Conservation (phyloP, 257 asterid genomes). For the Nicotiana undulata region DNA sequence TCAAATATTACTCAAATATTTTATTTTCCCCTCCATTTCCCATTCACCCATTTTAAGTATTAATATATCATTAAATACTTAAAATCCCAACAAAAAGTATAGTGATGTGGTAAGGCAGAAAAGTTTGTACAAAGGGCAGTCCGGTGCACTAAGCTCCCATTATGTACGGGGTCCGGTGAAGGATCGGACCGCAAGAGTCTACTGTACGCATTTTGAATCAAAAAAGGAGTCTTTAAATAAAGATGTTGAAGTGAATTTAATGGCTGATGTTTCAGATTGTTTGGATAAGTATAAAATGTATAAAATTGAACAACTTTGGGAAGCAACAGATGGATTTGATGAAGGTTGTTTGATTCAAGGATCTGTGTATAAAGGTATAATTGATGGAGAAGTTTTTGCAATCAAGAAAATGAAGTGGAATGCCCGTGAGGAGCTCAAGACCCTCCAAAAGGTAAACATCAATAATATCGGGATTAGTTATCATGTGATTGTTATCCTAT, state of each 20-base stretch:
- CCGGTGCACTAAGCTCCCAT: no score
- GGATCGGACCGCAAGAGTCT: no score
- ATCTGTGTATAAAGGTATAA: conserved; percentile 69
- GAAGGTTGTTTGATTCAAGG: conserved; percentile 60
- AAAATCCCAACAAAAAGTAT: no score
- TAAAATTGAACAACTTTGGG: conserved; percentile 54
- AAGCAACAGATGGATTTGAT: conserved; percentile 71
- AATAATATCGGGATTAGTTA: no score
- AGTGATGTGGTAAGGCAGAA: conserved; percentile 37
- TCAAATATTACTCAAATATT: no score
- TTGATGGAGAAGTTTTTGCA: conserved; percentile 69
- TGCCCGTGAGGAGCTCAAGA: conserved; percentile 95
- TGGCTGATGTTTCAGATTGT: conserved; percentile 89
- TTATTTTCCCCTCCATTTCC: no score
- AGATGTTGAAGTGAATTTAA: conserved; percentile 49
- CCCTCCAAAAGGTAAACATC: conserved; percentile 72
- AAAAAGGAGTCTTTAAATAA: conserved; percentile 23
- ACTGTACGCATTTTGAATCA: conserved; percentile 9
- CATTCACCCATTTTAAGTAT: no score
- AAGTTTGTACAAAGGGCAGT: no score
- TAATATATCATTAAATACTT: no score
- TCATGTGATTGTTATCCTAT: no score
- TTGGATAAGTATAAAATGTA: conserved; percentile 89
- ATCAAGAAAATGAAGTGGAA: conserved; percentile 98
- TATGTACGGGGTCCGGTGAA: no score